These are phyloP conservation scores for Dentipellis fragilis DNA, from an alignment of 768 basidiomycete species.

Conservation along the genomic window DNA sequence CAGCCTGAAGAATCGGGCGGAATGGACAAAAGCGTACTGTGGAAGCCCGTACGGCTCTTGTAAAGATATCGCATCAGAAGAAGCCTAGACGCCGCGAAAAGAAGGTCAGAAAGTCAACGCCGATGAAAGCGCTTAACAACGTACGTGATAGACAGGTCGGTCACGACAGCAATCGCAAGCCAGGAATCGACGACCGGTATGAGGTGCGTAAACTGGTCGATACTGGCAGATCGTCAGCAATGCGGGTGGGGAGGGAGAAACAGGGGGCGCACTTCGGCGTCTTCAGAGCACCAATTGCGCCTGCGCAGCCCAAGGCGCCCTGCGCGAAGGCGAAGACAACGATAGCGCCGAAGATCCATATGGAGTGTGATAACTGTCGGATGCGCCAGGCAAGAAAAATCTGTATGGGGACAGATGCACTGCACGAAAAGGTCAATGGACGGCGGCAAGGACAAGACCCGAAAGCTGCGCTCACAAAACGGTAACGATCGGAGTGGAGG, in stretches of 20 bases:
- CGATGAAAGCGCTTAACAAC: slow-evolving; percentile 2
- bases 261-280: slow-evolving; percentile 14
- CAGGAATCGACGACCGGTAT: slow-evolving; percentile 22
- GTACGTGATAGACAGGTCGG: slow-evolving; percentile 22
- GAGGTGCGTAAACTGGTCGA: slow-evolving; percentile 16
- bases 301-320: slow-evolving; percentile 16
- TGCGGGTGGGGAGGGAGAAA: background rate
- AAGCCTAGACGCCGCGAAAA: background rate
- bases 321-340: slow-evolving; percentile 15
- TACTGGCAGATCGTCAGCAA: slow-evolving; percentile 9
- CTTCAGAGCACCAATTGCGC: slow-evolving; percentile 16
- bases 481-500: slow-evolving; percentile 17
- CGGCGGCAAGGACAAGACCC: background rate
- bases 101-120: background rate
- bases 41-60: background rate
- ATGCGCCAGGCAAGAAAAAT: slow-evolving; percentile 24
- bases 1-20: background rate
- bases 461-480: slow-evolving; percentile 14
- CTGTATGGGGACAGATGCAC: slow-evolving; percentile 24
- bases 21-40: background rate
- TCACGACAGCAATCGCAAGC: slow-evolving; percentile 18
- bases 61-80: background rate
- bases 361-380: slow-evolving; percentile 16
- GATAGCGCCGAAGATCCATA: slow-evolving; percentile 14
- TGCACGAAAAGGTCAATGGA: slow-evolving; percentile 3